A percentile compares a stretch with the other conserved stretches of the same genome.
Evolutionary conservation across 495 filamentous ascomycete species (phyloP).

Genomic region (Ramalina intermedia): DNA sequence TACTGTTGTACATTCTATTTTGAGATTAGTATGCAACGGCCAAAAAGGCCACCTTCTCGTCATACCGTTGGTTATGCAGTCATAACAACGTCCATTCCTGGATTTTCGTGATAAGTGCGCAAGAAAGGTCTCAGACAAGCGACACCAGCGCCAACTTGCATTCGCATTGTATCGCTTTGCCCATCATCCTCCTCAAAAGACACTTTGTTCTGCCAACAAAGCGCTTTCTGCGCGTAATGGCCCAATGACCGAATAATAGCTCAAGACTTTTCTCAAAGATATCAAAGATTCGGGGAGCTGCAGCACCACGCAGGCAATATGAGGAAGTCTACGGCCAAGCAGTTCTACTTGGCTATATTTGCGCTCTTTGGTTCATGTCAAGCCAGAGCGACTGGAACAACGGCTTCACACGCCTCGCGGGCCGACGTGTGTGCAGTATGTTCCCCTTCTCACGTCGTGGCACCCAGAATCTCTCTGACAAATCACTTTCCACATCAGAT

Average conservation of each 20-base stretch:
- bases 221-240: background rate
- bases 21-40: too few species aligned
- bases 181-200: background rate
- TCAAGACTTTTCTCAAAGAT: too few species aligned
- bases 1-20: too few species aligned
- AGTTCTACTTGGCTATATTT: conserved; percentile 68
- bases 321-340: conserved; percentile 53
- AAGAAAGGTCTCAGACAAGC: too few species aligned
- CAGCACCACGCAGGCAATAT: conserved; percentile 5
- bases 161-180: background rate
- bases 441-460: conserved; percentile 7
- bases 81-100: too few species aligned
- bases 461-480: background rate
- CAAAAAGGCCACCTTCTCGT: too few species aligned
- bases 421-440: conserved; percentile 55
- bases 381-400: conserved; percentile 24
- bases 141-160: background rate
- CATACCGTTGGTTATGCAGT: too few species aligned
- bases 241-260: too few species aligned
- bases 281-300: too few species aligned
- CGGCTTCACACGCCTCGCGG: conserved; percentile 23
- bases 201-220: background rate
- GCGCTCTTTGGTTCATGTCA: conserved; percentile 45
- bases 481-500: conserved; percentile 29
- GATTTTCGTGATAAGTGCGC: too few species aligned